phyloP scores from a whole-genome alignment of 2,329 filamentous ascomycete genomes.

The Stagonosporopsis rhizophila region DNA sequence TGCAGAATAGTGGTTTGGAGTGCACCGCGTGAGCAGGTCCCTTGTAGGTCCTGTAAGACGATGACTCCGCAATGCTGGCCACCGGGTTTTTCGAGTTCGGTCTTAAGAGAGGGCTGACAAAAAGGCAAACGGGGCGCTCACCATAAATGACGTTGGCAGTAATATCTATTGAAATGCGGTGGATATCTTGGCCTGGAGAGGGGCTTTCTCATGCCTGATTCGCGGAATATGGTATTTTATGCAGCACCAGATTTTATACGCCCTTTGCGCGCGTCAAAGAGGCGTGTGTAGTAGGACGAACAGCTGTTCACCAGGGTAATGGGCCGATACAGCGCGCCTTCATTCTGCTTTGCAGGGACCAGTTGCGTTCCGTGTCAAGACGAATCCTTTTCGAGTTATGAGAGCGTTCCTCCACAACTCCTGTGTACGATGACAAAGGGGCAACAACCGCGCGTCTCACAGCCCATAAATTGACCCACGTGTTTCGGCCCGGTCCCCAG shows the following conservation, averaged over 20 bases:
- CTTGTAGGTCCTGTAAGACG: neutral
- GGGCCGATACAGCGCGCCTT: neutral
- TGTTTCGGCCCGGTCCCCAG: neutral
- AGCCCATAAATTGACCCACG: neutral
- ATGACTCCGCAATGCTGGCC: neutral
- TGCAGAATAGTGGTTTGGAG: too few species aligned
- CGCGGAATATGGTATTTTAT: neutral
- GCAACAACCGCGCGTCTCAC: neutral
- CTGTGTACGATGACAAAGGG: neutral
- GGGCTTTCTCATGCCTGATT: neutral
- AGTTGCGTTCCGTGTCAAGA: neutral
- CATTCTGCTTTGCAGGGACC: neutral
- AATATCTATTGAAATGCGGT: neutral
- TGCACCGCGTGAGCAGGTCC: neutral
- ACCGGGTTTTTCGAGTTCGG: neutral
- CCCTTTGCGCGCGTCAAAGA: neutral
- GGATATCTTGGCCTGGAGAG: neutral
- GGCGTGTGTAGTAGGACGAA: neutral
- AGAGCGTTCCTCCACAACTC: neutral
- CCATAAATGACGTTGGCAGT: neutral
- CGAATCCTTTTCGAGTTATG: neutral
- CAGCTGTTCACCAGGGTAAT: neutral
- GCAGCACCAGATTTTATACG: neutral
- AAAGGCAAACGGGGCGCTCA: conserved; percentile 12
- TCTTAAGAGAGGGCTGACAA: neutral